phyloP scores from a whole-genome alignment of 805 yeast genomes.

The Lipomyces oligophaga region DNA sequence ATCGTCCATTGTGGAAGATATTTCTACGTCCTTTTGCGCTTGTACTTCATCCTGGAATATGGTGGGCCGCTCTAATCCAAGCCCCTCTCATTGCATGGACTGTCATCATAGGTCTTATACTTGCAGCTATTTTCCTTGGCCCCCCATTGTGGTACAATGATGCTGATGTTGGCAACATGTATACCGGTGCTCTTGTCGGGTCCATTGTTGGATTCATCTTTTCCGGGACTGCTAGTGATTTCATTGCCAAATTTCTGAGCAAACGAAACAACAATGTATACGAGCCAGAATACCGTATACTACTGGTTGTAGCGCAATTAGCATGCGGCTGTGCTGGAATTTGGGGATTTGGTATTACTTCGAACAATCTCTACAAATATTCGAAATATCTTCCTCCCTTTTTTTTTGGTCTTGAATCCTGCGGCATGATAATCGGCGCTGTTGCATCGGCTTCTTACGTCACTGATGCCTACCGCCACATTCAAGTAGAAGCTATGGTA shows the following conservation, averaged over 20 bases:
- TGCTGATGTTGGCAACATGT: slow-evolving; percentile 22
- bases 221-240: slow-evolving; percentile 22
- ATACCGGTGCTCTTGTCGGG: slow-evolving; percentile 24
- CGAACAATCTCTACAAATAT: slow-evolving; percentile 13
- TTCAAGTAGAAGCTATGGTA: slow-evolving; percentile 25
- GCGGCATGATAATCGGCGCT: slow-evolving; percentile 28
- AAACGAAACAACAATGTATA: slow-evolving; percentile 22
- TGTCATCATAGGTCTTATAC: slow-evolving; percentile 25
- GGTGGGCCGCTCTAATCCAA: slow-evolving; percentile 26
- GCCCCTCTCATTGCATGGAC: slow-evolving; percentile 30
- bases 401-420: slow-evolving; percentile 26
- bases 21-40: slow-evolving; percentile 25
- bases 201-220: slow-evolving; percentile 22
- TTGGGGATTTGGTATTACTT: slow-evolving; percentile 27
- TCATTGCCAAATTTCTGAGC: slow-evolving; percentile 14
- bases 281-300: slow-evolving; percentile 27
- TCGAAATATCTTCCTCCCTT: slow-evolving; percentile 22
- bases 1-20: slow-evolving; percentile 24
- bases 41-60: slow-evolving; percentile 18
- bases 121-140: slow-evolving; percentile 27
- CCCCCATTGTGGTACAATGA: slow-evolving; percentile 27
- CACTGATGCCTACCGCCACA: slow-evolving; percentile 28
- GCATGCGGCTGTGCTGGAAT: slow-evolving; percentile 21
- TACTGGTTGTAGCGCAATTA: slow-evolving; percentile 21
- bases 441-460: slow-evolving; percentile 27